A percentile compares a stretch with the other conserved stretches of the same genome.
These are phyloP conservation scores for Ligustrum vulgare DNA, from an alignment of 257 asterid species.

Conservation along the genomic window DNA sequence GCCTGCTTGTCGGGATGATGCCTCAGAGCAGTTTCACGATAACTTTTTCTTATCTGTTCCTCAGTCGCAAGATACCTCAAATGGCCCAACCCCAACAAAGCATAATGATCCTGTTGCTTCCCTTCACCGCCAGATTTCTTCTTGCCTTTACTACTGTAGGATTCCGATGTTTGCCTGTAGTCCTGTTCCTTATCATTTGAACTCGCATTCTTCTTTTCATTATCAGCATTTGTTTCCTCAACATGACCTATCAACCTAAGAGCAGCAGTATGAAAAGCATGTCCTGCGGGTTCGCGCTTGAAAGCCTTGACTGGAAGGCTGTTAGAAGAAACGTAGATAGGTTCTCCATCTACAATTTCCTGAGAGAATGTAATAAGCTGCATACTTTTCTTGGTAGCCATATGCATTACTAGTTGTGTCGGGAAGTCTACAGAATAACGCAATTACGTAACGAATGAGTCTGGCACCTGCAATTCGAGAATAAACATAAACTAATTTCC, in stretches of 20 bases:
- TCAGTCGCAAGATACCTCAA: slow-evolving; percentile 95
- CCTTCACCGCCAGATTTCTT: slow-evolving; percentile 75
- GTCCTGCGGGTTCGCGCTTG: slow-evolving; percentile 85
- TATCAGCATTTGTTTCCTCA: slow-evolving; percentile 43
- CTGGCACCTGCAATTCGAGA: not conserved
- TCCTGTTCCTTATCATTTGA: slow-evolving; percentile 55
- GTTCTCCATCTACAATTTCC: slow-evolving; percentile 70
- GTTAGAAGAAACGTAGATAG: slow-evolving; percentile 63
- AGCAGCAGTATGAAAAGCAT: slow-evolving; percentile 79
- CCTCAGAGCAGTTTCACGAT: slow-evolving; percentile 85
- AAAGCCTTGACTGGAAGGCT: slow-evolving; percentile 65
- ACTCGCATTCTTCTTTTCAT: slow-evolving; percentile 38
- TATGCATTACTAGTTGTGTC: not conserved
- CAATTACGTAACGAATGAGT: not conserved
- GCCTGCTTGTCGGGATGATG: slow-evolving; percentile 99
- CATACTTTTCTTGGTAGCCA: slow-evolving; percentile 44
- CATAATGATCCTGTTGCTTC: slow-evolving; percentile 89
- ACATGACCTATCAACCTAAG: slow-evolving; percentile 63
- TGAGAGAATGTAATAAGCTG: slow-evolving; percentile 57
- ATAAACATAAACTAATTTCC: not conserved
- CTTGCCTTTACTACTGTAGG: slow-evolving; percentile 83
- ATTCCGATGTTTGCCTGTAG: slow-evolving; percentile 58
- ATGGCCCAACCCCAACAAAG: slow-evolving; percentile 84
- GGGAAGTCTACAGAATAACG: not conserved
- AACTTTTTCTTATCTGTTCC: slow-evolving; percentile 88